Evolutionary conservation across 257 asterid species (phyloP).

Genomic region (Capsicum chinense): DNA sequence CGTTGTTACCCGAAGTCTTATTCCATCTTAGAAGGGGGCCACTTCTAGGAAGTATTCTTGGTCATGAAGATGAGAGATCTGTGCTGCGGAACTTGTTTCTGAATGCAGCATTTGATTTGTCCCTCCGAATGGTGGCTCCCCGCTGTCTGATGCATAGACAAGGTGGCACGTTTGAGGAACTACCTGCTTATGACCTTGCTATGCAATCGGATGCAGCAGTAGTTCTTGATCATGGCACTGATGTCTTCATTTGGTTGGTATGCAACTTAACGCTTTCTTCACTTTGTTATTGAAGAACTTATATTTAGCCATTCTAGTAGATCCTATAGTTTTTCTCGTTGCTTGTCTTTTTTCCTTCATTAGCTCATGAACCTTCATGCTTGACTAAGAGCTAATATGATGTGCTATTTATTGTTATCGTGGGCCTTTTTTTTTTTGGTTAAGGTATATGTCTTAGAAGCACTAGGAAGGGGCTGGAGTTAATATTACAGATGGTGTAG

Average conservation of each 20-base stretch:
- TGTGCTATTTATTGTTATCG: not conserved
- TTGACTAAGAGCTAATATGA: not conserved
- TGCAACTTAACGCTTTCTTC: constrained; percentile 30
- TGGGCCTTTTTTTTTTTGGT: not conserved
- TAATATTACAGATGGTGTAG: not conserved
- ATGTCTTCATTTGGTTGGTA: constrained; percentile 99
- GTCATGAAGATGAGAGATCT: constrained; percentile 96
- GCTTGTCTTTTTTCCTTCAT: not conserved
- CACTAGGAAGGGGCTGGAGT: not conserved
- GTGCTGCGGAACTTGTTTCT: constrained; percentile 80
- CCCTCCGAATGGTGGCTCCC: constrained; percentile 96
- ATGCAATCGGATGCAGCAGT: constrained; percentile 99
- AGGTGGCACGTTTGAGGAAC: constrained; percentile 97
- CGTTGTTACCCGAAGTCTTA: constrained; percentile 75
- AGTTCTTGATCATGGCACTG: constrained; percentile 98
- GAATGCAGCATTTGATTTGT: constrained; percentile 87
- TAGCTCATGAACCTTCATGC: not conserved
- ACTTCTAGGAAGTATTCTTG: constrained; percentile 81
- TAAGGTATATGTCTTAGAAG: not conserved
- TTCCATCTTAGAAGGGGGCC: constrained; percentile 95
- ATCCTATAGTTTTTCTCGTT: constrained; percentile 15
- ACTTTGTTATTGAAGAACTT: not conserved
- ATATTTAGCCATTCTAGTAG: not conserved
- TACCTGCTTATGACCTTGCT: constrained; percentile 94
- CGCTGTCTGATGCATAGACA: constrained; percentile 98